Conservation (phyloP, 352 stramenopile genomes). For the Phytophthora fragariae region DNA sequence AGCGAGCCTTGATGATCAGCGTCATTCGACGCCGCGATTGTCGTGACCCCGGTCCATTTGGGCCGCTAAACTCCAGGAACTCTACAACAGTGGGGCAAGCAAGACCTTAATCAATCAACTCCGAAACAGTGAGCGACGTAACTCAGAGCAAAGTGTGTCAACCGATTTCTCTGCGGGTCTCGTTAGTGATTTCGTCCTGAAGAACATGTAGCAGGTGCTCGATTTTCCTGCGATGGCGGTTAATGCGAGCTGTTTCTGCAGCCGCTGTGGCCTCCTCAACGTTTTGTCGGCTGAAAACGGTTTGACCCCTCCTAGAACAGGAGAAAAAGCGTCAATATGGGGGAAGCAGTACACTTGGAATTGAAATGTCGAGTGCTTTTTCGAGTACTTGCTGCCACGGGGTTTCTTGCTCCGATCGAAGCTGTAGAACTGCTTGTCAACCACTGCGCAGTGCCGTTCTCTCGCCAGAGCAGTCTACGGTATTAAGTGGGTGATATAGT, state of each 20-base stretch:
- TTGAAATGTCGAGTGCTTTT: background rate
- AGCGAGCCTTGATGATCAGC: constrained; percentile 61
- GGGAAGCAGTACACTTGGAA: background rate
- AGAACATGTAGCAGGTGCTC: constrained; percentile 64
- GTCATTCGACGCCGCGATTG: constrained; percentile 50
- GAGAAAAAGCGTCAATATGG: constrained; percentile 3
- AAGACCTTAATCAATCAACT: too few species aligned
- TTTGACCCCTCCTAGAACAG: background rate
- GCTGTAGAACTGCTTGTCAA: constrained; percentile 51
- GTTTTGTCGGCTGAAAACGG: background rate
- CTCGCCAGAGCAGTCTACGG: constrained; percentile 47
- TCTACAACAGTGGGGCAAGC: constrained; percentile 19
- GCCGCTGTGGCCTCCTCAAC: constrained; percentile 11
- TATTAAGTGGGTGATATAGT: background rate
- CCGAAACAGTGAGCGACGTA: too few species aligned
- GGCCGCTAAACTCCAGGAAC: constrained; percentile 32
- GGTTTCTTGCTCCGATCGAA: constrained; percentile 50
- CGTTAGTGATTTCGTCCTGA: constrained; percentile 64
- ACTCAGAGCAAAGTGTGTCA: too few species aligned
- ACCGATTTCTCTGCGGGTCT: constrained; percentile 72
- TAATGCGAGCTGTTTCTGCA: constrained; percentile 44
- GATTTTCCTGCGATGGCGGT: constrained; percentile 63
- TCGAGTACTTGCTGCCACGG: constrained; percentile 10
- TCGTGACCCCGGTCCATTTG: constrained; percentile 32
- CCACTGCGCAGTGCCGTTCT: constrained; percentile 56